Percentiles rank a stretch among this genome's conserved stretches.
phyloP scores from a whole-genome alignment of 2,329 filamentous ascomycete genomes.

The Aspergillus sergii region DNA sequence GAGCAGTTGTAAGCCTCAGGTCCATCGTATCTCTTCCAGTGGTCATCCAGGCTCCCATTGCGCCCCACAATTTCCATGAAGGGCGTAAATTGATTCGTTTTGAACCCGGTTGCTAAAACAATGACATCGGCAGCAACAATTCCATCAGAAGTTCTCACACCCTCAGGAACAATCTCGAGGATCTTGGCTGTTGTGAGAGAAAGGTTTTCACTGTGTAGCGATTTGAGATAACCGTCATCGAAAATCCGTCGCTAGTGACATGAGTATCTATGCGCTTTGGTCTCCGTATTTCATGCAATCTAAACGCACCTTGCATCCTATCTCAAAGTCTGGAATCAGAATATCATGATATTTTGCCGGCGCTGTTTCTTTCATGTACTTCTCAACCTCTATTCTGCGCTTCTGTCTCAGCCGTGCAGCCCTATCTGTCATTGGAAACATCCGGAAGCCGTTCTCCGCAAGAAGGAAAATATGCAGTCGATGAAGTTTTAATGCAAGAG shows the following conservation, averaged over 20 bases:
- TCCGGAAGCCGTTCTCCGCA: too few relatives aligned
- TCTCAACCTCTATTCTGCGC: constrained; percentile 39
- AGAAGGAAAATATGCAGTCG: too few relatives aligned
- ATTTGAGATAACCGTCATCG: too few relatives aligned
- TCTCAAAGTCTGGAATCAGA: too few relatives aligned
- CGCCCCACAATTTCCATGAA: constrained; percentile 30
- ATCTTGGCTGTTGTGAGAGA: constrained; percentile 55
- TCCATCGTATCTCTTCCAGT: constrained; percentile 50
- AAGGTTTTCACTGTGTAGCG: constrained; percentile 24
- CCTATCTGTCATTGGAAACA: constrained; percentile 27
- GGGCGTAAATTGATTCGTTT: constrained; percentile 26
- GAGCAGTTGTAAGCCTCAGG: constrained; percentile 62
- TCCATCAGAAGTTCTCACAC: constrained; percentile 28
- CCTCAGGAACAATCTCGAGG: constrained; percentile 49
- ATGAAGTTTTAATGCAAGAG: constrained; percentile 21
- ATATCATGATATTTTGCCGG: too few relatives aligned
- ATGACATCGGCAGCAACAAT: constrained; percentile 29
- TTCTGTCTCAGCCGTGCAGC: constrained; percentile 42
- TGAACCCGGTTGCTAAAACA: constrained; percentile 31
- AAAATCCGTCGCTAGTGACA: too few relatives aligned
- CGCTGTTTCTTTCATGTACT: too few relatives aligned
- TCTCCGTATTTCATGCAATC: too few relatives aligned
- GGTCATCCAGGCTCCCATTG: constrained; percentile 24
- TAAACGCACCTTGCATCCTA: too few relatives aligned
- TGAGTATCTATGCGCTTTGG: too few relatives aligned